Percentiles rank a stretch among this genome's conserved stretches.
phyloP scores from a whole-genome alignment of 2,329 filamentous ascomycete genomes.

The Hypoxylon sp. region DNA sequence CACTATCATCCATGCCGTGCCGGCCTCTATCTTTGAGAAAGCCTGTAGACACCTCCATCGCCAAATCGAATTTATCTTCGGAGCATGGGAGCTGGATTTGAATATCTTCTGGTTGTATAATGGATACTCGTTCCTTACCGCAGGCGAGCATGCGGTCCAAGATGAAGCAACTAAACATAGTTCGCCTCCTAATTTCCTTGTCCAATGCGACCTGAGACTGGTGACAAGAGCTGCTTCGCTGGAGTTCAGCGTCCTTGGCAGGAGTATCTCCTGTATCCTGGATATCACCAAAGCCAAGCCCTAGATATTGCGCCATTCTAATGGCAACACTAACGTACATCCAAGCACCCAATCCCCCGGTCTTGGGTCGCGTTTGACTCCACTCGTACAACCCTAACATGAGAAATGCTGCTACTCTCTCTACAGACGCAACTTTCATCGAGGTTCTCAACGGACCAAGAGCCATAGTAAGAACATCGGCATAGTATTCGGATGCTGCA shows the following conservation, averaged over 20 bases:
- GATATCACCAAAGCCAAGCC: slow-evolving; percentile 70
- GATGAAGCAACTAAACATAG: slow-evolving; percentile 82
- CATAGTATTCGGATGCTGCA: slow-evolving; percentile 75
- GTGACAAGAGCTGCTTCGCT: slow-evolving; percentile 41
- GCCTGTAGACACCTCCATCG: slow-evolving; percentile 68
- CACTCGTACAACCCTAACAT: slow-evolving; percentile 82
- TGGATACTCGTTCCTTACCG: slow-evolving; percentile 72
- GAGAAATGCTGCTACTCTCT: slow-evolving; percentile 76
- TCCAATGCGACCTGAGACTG: slow-evolving; percentile 63
- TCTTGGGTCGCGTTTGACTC: slow-evolving; percentile 69
- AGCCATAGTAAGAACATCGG: slow-evolving; percentile 68
- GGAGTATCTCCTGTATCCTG: slow-evolving; percentile 50
- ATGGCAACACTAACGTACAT: slow-evolving; percentile 76
- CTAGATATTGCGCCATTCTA: slow-evolving; percentile 73
- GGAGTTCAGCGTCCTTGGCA: slow-evolving; percentile 38
- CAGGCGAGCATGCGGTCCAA: slow-evolving; percentile 78
- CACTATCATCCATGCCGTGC: slow-evolving; percentile 60
- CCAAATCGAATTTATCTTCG: slow-evolving; percentile 75
- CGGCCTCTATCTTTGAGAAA: slow-evolving; percentile 58
- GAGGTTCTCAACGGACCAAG: slow-evolving; percentile 63
- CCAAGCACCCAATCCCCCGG: slow-evolving; percentile 73
- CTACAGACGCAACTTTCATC: slow-evolving; percentile 69
- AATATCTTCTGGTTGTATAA: slow-evolving; percentile 71
- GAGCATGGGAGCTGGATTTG: slow-evolving; percentile 77
- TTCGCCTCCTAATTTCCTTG: slow-evolving; percentile 76